These are phyloP conservation scores for Aspergillus sp. DNA, from an alignment of 2,329 filamentous ascomycete species.

Conservation along the genomic window DNA sequence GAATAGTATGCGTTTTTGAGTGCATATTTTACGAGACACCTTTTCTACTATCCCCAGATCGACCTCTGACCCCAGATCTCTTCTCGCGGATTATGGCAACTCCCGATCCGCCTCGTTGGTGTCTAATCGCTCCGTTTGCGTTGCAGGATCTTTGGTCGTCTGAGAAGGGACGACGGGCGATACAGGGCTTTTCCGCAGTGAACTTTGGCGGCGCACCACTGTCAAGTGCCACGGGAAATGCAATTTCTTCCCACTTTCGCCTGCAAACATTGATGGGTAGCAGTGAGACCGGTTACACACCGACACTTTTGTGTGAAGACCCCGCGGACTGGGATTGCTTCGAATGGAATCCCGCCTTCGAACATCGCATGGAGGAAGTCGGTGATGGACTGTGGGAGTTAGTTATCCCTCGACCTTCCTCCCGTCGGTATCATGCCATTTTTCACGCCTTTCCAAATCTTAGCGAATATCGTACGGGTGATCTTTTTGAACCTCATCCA, in stretches of 20 bases:
- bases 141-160: not conserved
- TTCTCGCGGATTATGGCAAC: constrained; percentile 1
- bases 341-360: constrained; percentile 25
- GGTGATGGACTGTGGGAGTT: constrained; percentile 22
- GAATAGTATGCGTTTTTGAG: constrained; percentile 62
- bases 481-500: constrained; percentile 26
- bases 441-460: constrained; percentile 26
- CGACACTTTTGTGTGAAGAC: constrained; percentile 11
- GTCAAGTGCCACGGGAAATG: not conserved
- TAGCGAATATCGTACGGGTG: constrained; percentile 21
- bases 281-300: constrained; percentile 15
- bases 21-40: constrained; percentile 86
- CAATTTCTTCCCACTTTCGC: not conserved
- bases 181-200: not conserved
- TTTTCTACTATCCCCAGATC: constrained; percentile 93
- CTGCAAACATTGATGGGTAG: not conserved
- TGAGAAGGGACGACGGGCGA: not conserved
- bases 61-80: constrained; percentile 32
- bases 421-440: constrained; percentile 8
- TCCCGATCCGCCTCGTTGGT: not conserved
- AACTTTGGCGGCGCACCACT: not conserved
- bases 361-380: constrained; percentile 19
- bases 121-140: not conserved
- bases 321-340: constrained; percentile 24
- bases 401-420: constrained; percentile 13